phyloP scores from a whole-genome alignment of 805 yeast species.

The Candida qinlingensis region DNA sequence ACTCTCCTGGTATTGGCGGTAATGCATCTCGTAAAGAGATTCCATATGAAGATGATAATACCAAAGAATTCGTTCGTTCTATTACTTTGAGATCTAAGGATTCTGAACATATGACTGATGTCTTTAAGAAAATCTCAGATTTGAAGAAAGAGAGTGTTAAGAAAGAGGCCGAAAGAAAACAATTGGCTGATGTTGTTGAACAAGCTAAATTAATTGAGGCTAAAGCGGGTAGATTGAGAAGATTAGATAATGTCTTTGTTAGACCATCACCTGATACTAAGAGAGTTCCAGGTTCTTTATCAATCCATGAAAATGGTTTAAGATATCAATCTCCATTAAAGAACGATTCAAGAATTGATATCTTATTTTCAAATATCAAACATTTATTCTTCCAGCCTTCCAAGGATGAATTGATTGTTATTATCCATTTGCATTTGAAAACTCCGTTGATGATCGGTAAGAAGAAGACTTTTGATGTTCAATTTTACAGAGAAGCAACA shows the following conservation, averaged over 20 bases:
- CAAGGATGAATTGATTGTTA: conserved; percentile 87
- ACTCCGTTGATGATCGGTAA: conserved; percentile 94
- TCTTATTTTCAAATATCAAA: conserved; percentile 84
- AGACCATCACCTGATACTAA: conserved; percentile 98
- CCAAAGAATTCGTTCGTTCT: conserved; percentile 81
- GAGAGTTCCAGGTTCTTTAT: conserved; percentile 84
- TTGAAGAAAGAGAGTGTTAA: conserved; percentile 88
- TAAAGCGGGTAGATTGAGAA: conserved; percentile 76
- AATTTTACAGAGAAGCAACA: conserved; percentile 93
- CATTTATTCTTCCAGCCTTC: conserved; percentile 95
- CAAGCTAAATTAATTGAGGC: conserved; percentile 85
- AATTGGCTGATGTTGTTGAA: conserved; percentile 87
- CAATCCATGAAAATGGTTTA: conserved; percentile 93
- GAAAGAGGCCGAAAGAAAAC: conserved; percentile 85
- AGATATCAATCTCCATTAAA: conserved; percentile 85
- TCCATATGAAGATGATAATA: conserved; percentile 87
- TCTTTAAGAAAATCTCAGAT: conserved; percentile 83
- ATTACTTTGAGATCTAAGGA: conserved; percentile 87
- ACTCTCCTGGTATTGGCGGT: conserved; percentile 87
- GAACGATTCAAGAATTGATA: conserved; percentile 81
- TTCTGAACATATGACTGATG: conserved; percentile 85
- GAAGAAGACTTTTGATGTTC: conserved; percentile 91
- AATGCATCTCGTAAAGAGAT: conserved; percentile 65
- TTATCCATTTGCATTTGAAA: conserved; percentile 88
- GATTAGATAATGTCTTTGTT: conserved; percentile 82